A percentile compares a stretch with the other conserved stretches of the same genome.
Evolutionary conservation across 2,329 filamentous ascomycete species (phyloP).

Genomic region (Zymoseptoria pseudotritici): DNA sequence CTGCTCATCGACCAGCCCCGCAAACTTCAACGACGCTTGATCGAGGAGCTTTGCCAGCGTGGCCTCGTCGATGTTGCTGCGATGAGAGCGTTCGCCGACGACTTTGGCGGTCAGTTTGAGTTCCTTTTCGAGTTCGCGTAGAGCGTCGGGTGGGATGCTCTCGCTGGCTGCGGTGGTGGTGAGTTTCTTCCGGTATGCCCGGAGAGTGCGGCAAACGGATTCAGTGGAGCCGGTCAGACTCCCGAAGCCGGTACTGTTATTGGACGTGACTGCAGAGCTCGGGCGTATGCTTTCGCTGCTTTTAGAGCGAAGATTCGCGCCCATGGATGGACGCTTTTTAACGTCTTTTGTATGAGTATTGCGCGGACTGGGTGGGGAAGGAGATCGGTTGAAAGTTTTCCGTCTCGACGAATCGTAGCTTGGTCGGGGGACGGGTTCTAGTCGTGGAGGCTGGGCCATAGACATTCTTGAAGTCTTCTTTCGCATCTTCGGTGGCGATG

Average conservation of each 20-base stretch:
- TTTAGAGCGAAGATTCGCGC: constrained; percentile 44
- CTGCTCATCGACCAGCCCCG: constrained; percentile 66
- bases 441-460: constrained; percentile 38
- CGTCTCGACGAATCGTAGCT: constrained; percentile 17
- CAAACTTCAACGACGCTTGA: constrained; percentile 65
- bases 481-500: constrained; percentile 45
- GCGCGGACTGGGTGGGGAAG: constrained; percentile 34
- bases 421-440: constrained; percentile 35
- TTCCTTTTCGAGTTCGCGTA: constrained; percentile 51
- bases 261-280: constrained; percentile 12
- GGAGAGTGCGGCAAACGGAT: constrained; percentile 50
- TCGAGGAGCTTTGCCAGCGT: constrained; percentile 55
- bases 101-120: constrained; percentile 42
- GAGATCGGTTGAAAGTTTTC: constrained; percentile 31
- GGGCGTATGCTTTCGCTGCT: constrained; percentile 30
- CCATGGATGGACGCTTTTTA: constrained; percentile 41
- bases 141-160: constrained; percentile 37
- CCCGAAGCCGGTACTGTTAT: constrained; percentile 36
- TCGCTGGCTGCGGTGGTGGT: constrained; percentile 38
- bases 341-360: constrained; percentile 14
- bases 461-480: constrained; percentile 49
- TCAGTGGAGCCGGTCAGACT: constrained; percentile 48
- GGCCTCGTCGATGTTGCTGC: constrained; percentile 35
- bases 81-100: constrained; percentile 36
- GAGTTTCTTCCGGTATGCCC: constrained; percentile 53